Evolutionary conservation across 306 rosid species (phyloP).

Genomic region (Ziziphus jujuba): DNA sequence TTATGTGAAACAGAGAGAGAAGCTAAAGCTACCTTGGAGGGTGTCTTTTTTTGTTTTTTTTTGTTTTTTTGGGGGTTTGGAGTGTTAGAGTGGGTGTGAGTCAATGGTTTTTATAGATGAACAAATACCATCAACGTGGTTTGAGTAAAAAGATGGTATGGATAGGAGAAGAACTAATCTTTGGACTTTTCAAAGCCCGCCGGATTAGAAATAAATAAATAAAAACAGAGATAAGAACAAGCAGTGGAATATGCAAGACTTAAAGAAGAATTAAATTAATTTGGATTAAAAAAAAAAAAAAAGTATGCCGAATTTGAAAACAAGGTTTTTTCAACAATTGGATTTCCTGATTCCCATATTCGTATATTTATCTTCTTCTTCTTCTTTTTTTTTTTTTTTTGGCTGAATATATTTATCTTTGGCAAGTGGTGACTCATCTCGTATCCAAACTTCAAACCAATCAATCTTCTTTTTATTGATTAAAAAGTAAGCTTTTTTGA

Average conservation of each 20-base stretch:
- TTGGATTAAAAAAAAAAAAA: not conserved
- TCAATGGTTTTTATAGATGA: not conserved
- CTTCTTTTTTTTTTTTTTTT: too few relatives aligned
- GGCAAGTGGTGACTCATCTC: slow-evolving; percentile 3
- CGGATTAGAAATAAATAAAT: slow-evolving; percentile 5
- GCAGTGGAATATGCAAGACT: not conserved
- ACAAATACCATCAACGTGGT: not conserved
- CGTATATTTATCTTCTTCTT: not conserved
- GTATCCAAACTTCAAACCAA: slow-evolving; percentile 3
- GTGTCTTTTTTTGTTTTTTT: too few relatives aligned
- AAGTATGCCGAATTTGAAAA: slow-evolving; percentile 13
- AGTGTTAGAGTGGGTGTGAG: not conserved
- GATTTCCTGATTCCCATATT: slow-evolving; percentile 5
- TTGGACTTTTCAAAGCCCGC: slow-evolving; percentile 57
- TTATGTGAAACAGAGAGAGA: too few relatives aligned
- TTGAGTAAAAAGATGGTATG: not conserved
- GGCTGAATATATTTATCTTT: too few relatives aligned
- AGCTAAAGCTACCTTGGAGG: too few relatives aligned
- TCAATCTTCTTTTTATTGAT: not conserved
- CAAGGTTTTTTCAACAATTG: not conserved
- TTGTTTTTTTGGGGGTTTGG: too few relatives aligned
- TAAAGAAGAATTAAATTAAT: not conserved
- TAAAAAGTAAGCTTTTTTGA: not conserved
- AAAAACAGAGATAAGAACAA: slow-evolving; percentile 36
- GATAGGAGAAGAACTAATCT: not conserved